Conservation (phyloP, 164 flowering plant genomes). For the Santalum album region DNA sequence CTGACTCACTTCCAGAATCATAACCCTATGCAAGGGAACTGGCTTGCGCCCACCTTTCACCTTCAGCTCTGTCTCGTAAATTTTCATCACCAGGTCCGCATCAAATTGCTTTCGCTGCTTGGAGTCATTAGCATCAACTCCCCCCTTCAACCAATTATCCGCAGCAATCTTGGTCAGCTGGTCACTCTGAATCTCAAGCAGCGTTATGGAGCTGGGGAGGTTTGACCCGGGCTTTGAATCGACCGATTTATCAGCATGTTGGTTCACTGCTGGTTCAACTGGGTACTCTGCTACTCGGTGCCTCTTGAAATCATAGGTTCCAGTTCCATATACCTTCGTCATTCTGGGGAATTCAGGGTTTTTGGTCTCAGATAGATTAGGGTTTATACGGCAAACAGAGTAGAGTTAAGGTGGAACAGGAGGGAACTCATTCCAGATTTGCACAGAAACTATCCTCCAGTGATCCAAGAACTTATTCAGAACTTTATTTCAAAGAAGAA, state of each 20-base stretch:
- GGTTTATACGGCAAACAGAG: too few species aligned
- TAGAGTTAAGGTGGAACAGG: too few species aligned
- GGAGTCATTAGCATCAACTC: constrained; percentile 10
- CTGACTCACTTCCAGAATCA: constrained; percentile 93
- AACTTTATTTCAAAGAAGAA: too few species aligned
- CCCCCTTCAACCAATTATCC: constrained; percentile 54
- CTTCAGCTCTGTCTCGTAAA: constrained; percentile 66
- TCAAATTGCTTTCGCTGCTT: constrained; percentile 30
- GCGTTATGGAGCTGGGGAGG: constrained; percentile 57
- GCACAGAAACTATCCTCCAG: too few species aligned
- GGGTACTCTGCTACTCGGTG: constrained; percentile 94
- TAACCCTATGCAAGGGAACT: constrained; percentile 85
- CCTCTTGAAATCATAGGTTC: constrained; percentile 75
- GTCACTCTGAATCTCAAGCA: constrained; percentile 73
- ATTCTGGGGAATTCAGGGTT: constrained; percentile 14
- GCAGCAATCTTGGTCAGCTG: constrained; percentile 70
- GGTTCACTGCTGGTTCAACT: constrained; percentile 18
- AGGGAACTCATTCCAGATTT: too few species aligned
- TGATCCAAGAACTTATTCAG: too few species aligned
- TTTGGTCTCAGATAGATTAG: too few species aligned
- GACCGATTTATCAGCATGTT: constrained; percentile 21
- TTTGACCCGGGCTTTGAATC: constrained; percentile 41
- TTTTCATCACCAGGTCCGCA: constrained; percentile 68
- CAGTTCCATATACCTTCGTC: constrained; percentile 82
- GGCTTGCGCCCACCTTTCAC: constrained; percentile 55